Percentiles rank a stretch among this genome's conserved stretches.
Evolutionary conservation across 2,329 filamentous ascomycete species (phyloP).

Genomic region (Pyrenochaeta sp.): DNA sequence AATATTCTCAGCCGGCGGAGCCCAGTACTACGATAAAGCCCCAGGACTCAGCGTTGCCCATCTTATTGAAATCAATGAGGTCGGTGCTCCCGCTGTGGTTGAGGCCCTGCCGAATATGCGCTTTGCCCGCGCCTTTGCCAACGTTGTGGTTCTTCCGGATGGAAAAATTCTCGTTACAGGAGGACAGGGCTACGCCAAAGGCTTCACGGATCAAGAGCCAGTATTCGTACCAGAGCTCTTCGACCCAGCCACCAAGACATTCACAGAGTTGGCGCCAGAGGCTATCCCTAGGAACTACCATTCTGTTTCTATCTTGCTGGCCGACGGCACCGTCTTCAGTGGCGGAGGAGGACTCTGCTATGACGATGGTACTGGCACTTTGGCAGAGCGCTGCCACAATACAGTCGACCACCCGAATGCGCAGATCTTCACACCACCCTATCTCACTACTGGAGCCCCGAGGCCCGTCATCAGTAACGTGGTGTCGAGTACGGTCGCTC

Average conservation of each 20-base stretch:
- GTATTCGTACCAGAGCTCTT: slow-evolving; percentile 28
- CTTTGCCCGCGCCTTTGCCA: slow-evolving; percentile 23
- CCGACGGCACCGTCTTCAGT: slow-evolving; percentile 27
- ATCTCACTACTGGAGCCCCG: slow-evolving; percentile 53
- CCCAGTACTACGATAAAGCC: slow-evolving; percentile 18
- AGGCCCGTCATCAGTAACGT: slow-evolving; percentile 21
- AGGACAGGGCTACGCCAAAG: slow-evolving; percentile 18
- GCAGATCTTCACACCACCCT: slow-evolving; percentile 63
- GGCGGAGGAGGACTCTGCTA: slow-evolving; percentile 30
- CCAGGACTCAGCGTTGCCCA: slow-evolving; percentile 18
- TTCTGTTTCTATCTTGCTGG: slow-evolving; percentile 27
- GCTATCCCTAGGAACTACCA: slow-evolving; percentile 30
- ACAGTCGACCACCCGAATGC: slow-evolving; percentile 56
- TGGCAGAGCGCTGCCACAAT: slow-evolving; percentile 54
- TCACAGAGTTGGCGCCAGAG: slow-evolving; percentile 21
- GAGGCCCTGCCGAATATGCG: slow-evolving; percentile 20
- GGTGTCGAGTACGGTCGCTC: slow-evolving; percentile 5
- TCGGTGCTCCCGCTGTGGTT: slow-evolving; percentile 16
- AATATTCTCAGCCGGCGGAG: slow-evolving; percentile 44
- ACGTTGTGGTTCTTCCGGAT: slow-evolving; percentile 29
- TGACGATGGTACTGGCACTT: slow-evolving; percentile 15
- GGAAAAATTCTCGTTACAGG: slow-evolving; percentile 33
- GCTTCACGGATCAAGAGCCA: slow-evolving; percentile 22
- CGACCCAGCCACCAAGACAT: slow-evolving; percentile 23
- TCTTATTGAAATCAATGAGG: slow-evolving; percentile 24